phyloP scores from a whole-genome alignment of 2,329 filamentous ascomycete genomes.

The Chaetomiaceae sp. region DNA sequence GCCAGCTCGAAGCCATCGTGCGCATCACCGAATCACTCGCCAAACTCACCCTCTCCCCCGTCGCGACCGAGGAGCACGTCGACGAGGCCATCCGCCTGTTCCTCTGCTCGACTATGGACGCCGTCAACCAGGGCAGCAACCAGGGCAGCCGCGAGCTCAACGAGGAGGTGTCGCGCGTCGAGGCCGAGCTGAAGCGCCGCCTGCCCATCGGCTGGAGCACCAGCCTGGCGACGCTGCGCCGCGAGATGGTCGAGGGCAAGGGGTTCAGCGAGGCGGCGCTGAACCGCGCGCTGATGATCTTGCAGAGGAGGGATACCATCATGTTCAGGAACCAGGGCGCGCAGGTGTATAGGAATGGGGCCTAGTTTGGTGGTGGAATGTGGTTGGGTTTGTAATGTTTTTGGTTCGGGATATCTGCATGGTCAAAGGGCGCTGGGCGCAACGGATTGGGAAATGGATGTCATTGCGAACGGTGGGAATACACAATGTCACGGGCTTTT shows the following conservation, averaged over 20 bases:
- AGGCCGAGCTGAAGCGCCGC: constrained; percentile 80
- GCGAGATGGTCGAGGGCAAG: constrained; percentile 88
- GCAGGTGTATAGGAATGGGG: constrained; percentile 69
- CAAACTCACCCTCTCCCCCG: constrained; percentile 78
- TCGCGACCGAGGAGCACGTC: constrained; percentile 87
- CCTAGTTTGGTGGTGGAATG: constrained; percentile 36
- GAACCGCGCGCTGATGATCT: constrained; percentile 75
- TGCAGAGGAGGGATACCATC: constrained; percentile 83
- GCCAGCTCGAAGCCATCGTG: constrained; percentile 93
- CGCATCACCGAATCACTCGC: constrained; percentile 95
- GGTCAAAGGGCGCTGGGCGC: constrained; percentile 15
- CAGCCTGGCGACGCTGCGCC: constrained; percentile 74
- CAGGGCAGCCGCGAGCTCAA: constrained; percentile 83
- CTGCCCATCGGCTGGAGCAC: constrained; percentile 95
- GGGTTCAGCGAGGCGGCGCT: constrained; percentile 85
- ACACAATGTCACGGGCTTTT: too few species aligned
- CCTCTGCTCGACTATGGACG: constrained; percentile 96
- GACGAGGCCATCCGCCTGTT: constrained; percentile 97
- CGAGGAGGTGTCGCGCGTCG: constrained; percentile 80
- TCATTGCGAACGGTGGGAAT: neutral
- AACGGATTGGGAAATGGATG: neutral
- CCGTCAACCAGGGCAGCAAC: constrained; percentile 82
- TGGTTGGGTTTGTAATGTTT: neutral
- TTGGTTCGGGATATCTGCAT: constrained; percentile 3
- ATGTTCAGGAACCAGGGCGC: constrained; percentile 72